Base-by-base conservation (phyloP, 176 grass and related monocot genomes). In the Oropetium thomaeum region DNA sequence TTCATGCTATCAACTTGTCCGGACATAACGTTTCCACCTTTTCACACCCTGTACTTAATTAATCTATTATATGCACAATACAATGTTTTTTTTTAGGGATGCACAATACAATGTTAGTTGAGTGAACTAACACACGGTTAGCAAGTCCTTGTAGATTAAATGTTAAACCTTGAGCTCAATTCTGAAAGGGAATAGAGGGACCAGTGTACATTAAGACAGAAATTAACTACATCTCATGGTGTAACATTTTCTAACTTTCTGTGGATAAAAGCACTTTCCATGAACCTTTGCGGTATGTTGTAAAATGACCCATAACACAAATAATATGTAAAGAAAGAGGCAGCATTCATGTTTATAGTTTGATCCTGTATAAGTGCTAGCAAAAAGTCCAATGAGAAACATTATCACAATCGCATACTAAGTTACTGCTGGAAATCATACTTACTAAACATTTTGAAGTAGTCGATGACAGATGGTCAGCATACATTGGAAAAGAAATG, bases 361-460 rank as follows among this genome's bases (percentile, higher is more conserved):
- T 16, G 52, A 11, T 12, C 8, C 3, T 2, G 22, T 55, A 55
- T 25, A 53, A 7, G 51, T 53, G 20, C 51, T 23, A 10, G n/a
- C 51, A 53, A 22, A 9, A 7, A 2, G n/a, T 51, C 5, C 17
- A 51, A 51, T 51, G n/a, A 51, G 17, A 51, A n/a, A 51, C 17
- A 51, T 47, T 47, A 3, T 12, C 22, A 55, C 7, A 52, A 26
- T 12, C 2, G 3, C 53, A 27, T 57, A 27, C 27, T 1, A 27
- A 12, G 23, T 8, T 57, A 55, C 23, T 58, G 23, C 34, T 33
- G 19, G 53, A 12, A 16, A 27, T 27, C 27, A 16, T 34, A 57
- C 9, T 27, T 22, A 27, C 22, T 57, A 57, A 52, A 22, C 41
- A 79, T 73, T 38, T 48, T 66, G 45, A 81, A 69, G 41, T 77